These are phyloP conservation scores for Cystobasidium ongulense DNA, from an alignment of 768 basidiomycete genomes.

Conservation along the genomic window DNA sequence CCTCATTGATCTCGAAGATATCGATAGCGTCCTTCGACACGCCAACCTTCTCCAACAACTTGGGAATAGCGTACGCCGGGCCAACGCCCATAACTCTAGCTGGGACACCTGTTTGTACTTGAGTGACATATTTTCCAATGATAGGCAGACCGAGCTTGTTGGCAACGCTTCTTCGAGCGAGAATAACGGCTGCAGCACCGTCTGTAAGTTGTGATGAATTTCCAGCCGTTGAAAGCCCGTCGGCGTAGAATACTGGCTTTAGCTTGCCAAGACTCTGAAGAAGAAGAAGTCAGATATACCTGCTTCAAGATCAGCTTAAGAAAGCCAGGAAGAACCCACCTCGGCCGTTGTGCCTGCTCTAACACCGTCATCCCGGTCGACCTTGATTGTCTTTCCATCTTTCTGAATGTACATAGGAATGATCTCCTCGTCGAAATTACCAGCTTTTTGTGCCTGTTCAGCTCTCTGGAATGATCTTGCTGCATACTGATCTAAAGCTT, in stretches of 20 bases:
- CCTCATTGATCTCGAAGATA: conserved; percentile 41
- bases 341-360: conserved; percentile 48
- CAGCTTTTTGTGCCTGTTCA: conserved; percentile 68
- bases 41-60: conserved; percentile 41
- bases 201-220: conserved; percentile 50
- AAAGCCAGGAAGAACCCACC: not conserved
- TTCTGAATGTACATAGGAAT: conserved; percentile 56
- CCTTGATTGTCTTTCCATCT: conserved; percentile 17
- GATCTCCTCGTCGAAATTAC: conserved; percentile 74
- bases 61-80: conserved; percentile 78
- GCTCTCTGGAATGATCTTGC: conserved; percentile 76
- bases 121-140: conserved; percentile 46
- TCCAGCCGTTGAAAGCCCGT: conserved; percentile 49
- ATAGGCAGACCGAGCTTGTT: conserved; percentile 48
- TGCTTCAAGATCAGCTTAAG: no score
- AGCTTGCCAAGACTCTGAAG: conserved; percentile 45
- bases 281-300: no score
- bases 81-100: conserved; percentile 67
- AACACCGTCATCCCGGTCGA: conserved; percentile 49
- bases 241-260: conserved; percentile 49
- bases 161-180: conserved; percentile 47
- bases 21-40: conserved; percentile 41
- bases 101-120: conserved; percentile 46
- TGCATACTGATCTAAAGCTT: conserved; percentile 52
- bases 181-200: conserved; percentile 48